Conservation (phyloP, 495 filamentous ascomycete species). For the Hapsidospora chrysogenum region DNA sequence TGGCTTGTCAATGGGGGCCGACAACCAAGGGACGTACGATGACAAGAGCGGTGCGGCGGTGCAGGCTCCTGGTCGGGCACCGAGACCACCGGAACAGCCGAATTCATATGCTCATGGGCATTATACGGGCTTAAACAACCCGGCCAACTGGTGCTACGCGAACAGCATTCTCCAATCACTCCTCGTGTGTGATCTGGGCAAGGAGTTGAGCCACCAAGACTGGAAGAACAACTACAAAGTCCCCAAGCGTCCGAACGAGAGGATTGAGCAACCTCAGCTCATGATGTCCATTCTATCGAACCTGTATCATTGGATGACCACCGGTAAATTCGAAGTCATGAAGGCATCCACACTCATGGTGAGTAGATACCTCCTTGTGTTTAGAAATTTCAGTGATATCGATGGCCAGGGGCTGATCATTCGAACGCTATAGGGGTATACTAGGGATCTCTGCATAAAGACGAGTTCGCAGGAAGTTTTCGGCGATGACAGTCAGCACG, state of each 20-base stretch:
- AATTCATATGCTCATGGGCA: background rate
- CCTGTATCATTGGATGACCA: slow-evolving; percentile 50
- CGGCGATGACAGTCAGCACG: slow-evolving; percentile 23
- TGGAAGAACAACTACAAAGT: slow-evolving; percentile 30
- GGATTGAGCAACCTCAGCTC: slow-evolving; percentile 60
- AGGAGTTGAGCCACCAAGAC: slow-evolving; percentile 42
- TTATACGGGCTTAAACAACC: slow-evolving; percentile 61
- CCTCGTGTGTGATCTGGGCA: slow-evolving; percentile 55
- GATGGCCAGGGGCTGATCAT: background rate
- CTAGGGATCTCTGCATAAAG: slow-evolving; percentile 13
- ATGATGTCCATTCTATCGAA: slow-evolving; percentile 61
- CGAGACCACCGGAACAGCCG: background rate
- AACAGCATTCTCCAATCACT: slow-evolving; percentile 77
- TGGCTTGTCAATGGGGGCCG: slow-evolving; percentile 50
- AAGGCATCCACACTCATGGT: slow-evolving; percentile 49
- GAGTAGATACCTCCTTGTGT: slow-evolving; percentile 7
- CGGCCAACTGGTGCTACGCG: slow-evolving; percentile 77
- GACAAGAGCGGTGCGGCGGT: slow-evolving; percentile 9
- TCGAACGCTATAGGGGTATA: slow-evolving; percentile 18
- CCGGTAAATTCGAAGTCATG: slow-evolving; percentile 39
- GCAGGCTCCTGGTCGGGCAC: slow-evolving; percentile 10
- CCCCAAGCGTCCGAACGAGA: slow-evolving; percentile 38
- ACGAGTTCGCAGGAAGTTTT: slow-evolving; percentile 7
- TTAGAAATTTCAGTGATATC: background rate
- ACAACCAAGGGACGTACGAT: slow-evolving; percentile 29